Conservation (phyloP, 73 alveolate species). For the Stentor coeruleus region DNA sequence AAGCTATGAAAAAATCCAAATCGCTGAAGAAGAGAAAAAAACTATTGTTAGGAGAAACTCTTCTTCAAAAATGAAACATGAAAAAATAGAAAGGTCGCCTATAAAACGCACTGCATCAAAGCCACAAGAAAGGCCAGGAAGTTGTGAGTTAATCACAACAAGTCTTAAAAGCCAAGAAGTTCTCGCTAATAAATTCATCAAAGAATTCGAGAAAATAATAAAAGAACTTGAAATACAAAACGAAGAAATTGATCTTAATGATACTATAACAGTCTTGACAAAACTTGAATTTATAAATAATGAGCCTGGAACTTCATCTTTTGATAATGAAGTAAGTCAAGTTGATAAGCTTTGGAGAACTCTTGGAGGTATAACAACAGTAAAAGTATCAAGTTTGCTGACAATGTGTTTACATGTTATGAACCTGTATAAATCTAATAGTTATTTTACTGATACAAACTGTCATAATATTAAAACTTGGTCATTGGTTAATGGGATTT, state of each 20-base stretch:
- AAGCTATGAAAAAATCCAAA: no score
- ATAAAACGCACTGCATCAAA: background rate
- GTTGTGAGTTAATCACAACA: background rate
- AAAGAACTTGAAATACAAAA: background rate
- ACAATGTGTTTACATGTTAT: no score
- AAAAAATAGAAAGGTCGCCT: no score
- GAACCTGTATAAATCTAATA: background rate
- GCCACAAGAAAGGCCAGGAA: background rate
- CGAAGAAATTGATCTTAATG: background rate
- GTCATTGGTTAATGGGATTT: background rate
- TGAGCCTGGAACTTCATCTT: background rate
- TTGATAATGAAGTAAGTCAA: background rate
- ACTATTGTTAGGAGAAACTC: no score
- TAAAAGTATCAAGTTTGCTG: background rate
- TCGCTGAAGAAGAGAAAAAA: no score
- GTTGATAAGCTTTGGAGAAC: background rate
- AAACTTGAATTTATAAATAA: background rate
- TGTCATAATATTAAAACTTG: background rate
- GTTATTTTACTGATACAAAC: background rate
- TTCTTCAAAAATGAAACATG: no score
- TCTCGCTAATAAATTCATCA: background rate
- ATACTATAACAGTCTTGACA: background rate
- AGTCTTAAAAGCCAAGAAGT: background rate
- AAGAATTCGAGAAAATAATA: background rate
- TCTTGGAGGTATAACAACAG: background rate